These are phyloP conservation scores for Hypericum androsaemum DNA, from an alignment of 345 rosid species.

Conservation along the genomic window DNA sequence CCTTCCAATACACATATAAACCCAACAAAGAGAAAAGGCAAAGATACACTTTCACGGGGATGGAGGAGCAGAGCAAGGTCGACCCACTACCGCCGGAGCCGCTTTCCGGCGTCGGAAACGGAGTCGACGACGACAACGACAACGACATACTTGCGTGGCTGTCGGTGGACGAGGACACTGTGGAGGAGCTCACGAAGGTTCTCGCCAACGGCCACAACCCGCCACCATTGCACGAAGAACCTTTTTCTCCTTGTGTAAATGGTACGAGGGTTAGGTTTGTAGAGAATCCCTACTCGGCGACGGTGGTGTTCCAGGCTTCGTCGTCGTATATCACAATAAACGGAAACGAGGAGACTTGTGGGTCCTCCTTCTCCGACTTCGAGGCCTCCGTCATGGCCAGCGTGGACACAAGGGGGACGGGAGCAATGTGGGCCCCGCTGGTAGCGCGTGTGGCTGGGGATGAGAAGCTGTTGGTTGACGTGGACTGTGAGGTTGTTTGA, in stretches of 20 bases:
- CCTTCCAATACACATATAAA: no score
- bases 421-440: background rate
- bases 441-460: background rate
- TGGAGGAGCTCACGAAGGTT: constrained; percentile 42
- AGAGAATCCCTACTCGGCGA: constrained; percentile 52
- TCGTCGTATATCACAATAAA: constrained; percentile 65
- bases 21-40: no score
- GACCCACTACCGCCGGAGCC: no score
- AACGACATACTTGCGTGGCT: constrained; percentile 29
- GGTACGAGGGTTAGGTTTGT: constrained; percentile 44
- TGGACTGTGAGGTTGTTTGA: no score
- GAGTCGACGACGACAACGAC: constrained; percentile 10
- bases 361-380: constrained; percentile 65
- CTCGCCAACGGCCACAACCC: constrained; percentile 15
- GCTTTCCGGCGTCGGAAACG: background rate
- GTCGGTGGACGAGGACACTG: constrained; percentile 28
- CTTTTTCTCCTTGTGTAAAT: no score
- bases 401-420: constrained; percentile 51
- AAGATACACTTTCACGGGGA: no score
- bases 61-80: no score
- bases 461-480: no score
- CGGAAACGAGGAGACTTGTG: constrained; percentile 85
- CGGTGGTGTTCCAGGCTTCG: constrained; percentile 40
- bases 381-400: constrained; percentile 73
- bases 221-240: background rate